A percentile compares a stretch with the other conserved stretches of the same genome.
phyloP scores from a whole-genome alignment of 2,329 filamentous ascomycete species.

The Corinectria fuckeliana region DNA sequence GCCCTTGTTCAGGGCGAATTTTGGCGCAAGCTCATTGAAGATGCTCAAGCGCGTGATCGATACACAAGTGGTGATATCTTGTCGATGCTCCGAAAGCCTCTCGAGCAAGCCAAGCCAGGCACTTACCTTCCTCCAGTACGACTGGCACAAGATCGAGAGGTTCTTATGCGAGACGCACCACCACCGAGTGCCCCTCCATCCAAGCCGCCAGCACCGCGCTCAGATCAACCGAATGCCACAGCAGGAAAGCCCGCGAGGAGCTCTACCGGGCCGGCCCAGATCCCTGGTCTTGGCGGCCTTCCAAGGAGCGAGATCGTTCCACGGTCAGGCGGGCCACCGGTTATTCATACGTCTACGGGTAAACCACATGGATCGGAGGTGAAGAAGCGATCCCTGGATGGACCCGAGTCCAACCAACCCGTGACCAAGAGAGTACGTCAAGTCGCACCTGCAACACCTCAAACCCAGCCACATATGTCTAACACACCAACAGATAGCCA shows the following conservation, averaged over 20 bases:
- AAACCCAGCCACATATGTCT: constrained; percentile 24
- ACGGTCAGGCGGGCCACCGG: constrained; percentile 43
- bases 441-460: background rate
- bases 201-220: constrained; percentile 14
- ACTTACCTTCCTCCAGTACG: constrained; percentile 22
- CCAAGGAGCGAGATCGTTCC: constrained; percentile 26
- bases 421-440: constrained; percentile 51
- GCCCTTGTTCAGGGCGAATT: constrained; percentile 87
- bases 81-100: constrained; percentile 54
- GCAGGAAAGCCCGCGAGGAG: background rate
- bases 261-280: constrained; percentile 12
- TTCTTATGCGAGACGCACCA: constrained; percentile 30
- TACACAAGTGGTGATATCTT: constrained; percentile 75
- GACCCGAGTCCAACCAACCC: constrained; percentile 40
- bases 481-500: constrained; percentile 41
- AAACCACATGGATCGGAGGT: constrained; percentile 29
- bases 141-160: constrained; percentile 21
- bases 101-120: constrained; percentile 44
- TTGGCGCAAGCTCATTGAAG: constrained; percentile 85
- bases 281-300: constrained; percentile 26
- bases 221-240: constrained; percentile 18
- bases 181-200: constrained; percentile 6
- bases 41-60: constrained; percentile 75
- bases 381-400: constrained; percentile 55
- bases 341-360: constrained; percentile 47